Conservation (phyloP, 2,329 filamentous ascomycete genomes). For the Calonectria multiphialidica region DNA sequence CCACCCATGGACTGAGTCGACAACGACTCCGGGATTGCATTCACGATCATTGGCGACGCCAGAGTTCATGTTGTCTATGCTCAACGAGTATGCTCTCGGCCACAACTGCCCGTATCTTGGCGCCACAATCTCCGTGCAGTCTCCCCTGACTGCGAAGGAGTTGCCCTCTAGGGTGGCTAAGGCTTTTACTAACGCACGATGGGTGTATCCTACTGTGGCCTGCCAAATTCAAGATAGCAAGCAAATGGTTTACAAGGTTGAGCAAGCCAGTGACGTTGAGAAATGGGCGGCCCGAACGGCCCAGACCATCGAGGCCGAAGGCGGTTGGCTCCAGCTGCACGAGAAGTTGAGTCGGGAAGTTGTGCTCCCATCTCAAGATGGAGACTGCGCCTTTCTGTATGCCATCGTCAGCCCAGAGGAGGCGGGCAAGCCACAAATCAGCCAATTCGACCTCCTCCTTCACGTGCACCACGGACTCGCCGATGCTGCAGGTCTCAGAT, state of each 20-base stretch:
- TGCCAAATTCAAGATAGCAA: conserved; percentile 17
- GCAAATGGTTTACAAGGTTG: conserved; percentile 3
- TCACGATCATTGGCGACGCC: conserved; percentile 15
- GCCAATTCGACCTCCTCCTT: conserved; percentile 14
- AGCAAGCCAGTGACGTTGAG: not conserved
- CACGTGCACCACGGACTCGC: conserved; percentile 15
- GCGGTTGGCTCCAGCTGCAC: conserved; percentile 1
- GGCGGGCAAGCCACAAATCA: not conserved
- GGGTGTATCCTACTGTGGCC: conserved; percentile 8
- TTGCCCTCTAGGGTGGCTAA: not conserved
- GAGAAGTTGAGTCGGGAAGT: conserved; percentile 9
- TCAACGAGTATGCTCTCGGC: conserved; percentile 16
- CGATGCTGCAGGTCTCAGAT: conserved; percentile 8
- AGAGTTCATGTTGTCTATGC: conserved; percentile 23
- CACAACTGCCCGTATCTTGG: conserved; percentile 20
- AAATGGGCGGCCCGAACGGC: conserved; percentile 13
- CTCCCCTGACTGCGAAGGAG: not conserved
- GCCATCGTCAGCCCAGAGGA: conserved; percentile 2
- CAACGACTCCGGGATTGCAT: not conserved
- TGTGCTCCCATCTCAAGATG: not conserved
- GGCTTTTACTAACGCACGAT: conserved; percentile 8
- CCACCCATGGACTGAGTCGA: conserved; percentile 18
- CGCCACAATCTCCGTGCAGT: not conserved
- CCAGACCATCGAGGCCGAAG: not conserved
- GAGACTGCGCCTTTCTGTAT: conserved; percentile 18